Evolutionary conservation across 306 rosid species (phyloP), one percentile per base, ranked within the genome.

Genomic region (Medicago ruthenica): DNA sequence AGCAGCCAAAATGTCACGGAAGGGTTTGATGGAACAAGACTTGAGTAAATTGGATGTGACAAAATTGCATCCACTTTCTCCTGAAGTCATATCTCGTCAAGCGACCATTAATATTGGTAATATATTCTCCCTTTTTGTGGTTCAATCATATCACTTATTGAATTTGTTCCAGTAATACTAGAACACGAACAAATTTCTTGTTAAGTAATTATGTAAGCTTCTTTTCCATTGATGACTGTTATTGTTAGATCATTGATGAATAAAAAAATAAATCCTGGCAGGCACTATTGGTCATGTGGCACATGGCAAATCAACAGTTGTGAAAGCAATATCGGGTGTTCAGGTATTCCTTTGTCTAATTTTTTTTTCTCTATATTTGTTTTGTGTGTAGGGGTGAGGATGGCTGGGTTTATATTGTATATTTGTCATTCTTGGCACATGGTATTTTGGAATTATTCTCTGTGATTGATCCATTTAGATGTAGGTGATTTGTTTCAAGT

Each of bases 281-380:
- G 98, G 97, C 34, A 94, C 98, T 51, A 94, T 94, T 1, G 98
- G 98, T 70, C 98, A 95, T 67, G 98, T 95, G 93, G 98, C 98
- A 4, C 98, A 95, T 78, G 98, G 98, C 4, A 95, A 95, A 80
- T 95, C 98, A 1, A 95, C 98, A 0, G 96, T 95, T 18, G 98
- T 95, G 51, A 92, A 95, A 81, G 98, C 98, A 64, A 92, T 95
- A 83, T 95, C 98, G 11, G 98, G 98, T 69, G 97, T 95, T 79
- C 97, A 95, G 98, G 97, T 85, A 79, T 61, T 85, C 66, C 68
- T 72, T 47, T 61, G 69, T 11, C 50, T 17, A 14, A 37, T n/a
- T 5, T 48, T 37, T 37, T 47, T 10, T n/a, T n/a, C 4, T 75
- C 66, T 9, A 10, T 51, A 68, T 61, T 39, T 18, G 12, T 40